phyloP scores from a whole-genome alignment of 1,139 yeast species.

The Meyerozyma smithsonii region DNA sequence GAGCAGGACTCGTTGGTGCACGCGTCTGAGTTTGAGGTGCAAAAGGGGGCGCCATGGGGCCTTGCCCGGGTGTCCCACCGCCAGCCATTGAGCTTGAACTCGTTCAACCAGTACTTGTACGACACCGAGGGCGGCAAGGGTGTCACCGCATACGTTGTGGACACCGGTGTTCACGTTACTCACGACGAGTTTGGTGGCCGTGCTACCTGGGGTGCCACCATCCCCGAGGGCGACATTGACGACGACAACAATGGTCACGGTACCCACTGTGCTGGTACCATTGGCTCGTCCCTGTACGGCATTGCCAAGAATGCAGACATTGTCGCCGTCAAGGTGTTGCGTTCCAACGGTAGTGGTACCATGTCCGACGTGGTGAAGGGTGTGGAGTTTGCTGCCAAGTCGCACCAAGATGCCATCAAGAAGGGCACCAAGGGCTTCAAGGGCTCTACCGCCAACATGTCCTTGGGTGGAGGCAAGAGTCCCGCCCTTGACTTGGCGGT shows the following conservation, averaged over 20 bases:
- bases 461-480: constrained; percentile 84
- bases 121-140: constrained; percentile 87
- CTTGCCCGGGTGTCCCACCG: constrained; percentile 92
- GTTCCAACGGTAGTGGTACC: constrained; percentile 73
- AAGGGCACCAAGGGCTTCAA: constrained; percentile 61
- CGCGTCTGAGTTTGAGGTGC: constrained; percentile 57
- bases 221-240: constrained; percentile 80
- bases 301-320: constrained; percentile 72
- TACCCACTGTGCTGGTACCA: constrained; percentile 85
- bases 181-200: constrained; percentile 89
- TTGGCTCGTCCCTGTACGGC: constrained; percentile 71
- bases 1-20: constrained; percentile 78
- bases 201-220: constrained; percentile 90
- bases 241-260: constrained; percentile 94
- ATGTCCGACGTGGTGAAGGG: constrained; percentile 82
- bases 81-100: constrained; percentile 63
- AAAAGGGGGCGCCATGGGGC: constrained; percentile 95
- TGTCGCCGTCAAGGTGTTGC: constrained; percentile 75
- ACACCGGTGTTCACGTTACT: constrained; percentile 81
- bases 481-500: constrained; percentile 80
- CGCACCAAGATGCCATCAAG: constrained; percentile 56
- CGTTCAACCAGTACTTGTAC: constrained; percentile 81
- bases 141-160: constrained; percentile 87
- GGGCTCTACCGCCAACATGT: constrained; percentile 88
- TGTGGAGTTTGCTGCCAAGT: constrained; percentile 69